These are phyloP conservation scores for Quaeritorhiza haematococci DNA, from an alignment of 371 early-diverging fungal species.

Conservation along the genomic window DNA sequence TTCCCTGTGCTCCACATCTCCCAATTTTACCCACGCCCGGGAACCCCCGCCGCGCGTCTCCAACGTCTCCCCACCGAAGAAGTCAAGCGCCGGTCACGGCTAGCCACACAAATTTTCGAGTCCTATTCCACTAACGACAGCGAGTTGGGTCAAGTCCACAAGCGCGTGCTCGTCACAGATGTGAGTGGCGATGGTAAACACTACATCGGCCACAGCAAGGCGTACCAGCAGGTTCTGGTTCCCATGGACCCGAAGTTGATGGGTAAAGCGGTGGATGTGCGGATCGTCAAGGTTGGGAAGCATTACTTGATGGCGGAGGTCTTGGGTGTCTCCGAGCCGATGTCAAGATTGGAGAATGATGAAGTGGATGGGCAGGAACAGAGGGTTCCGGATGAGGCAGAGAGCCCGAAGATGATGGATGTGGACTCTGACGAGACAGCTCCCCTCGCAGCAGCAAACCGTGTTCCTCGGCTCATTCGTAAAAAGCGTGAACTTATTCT, in stretches of 20 bases:
- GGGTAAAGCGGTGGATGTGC: constrained; percentile 24
- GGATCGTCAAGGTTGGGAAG: constrained; percentile 24
- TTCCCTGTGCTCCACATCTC: constrained; percentile 48
- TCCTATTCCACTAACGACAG: constrained; percentile 27
- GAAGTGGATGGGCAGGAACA: constrained; percentile 6
- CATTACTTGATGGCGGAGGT: constrained; percentile 20
- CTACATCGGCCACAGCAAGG: constrained; percentile 43
- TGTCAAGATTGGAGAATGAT: constrained; percentile 2
- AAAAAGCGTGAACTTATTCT: too few species aligned
- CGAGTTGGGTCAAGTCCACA: constrained; percentile 10
- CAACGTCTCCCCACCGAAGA: constrained; percentile 27
- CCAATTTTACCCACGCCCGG: constrained; percentile 52
- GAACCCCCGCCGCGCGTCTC: constrained; percentile 49
- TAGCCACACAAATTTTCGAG: constrained; percentile 37
- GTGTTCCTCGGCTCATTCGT: too few species aligned
- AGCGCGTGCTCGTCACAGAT: constrained; percentile 39
- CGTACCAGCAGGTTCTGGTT: constrained; percentile 42
- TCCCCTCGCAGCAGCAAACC: too few species aligned
- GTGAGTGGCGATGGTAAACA: constrained; percentile 28
- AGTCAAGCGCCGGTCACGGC: constrained; percentile 37
- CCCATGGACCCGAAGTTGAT: constrained; percentile 17
- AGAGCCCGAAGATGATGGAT: constrained; percentile 17
- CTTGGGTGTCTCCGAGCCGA: neutral
- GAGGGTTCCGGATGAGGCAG: too few species aligned
- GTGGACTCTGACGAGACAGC: too few species aligned